A percentile compares a stretch with the other conserved stretches of the same genome.
Evolutionary conservation across 2,329 filamentous ascomycete genomes (phyloP).

Genomic region (Trichothecium sympodiale): DNA sequence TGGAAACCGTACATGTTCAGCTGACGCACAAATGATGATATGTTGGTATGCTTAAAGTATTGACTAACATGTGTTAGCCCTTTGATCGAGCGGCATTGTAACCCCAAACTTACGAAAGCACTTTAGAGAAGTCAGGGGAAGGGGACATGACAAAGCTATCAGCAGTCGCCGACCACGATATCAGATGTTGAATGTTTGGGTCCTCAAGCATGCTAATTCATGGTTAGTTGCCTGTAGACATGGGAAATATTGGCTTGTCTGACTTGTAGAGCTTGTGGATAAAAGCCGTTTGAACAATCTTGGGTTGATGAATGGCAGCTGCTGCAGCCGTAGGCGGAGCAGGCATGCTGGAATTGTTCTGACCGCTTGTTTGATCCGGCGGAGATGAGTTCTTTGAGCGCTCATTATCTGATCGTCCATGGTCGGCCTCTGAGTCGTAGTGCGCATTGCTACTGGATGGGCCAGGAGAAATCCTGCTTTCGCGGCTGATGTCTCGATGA

Average conservation of each 20-base stretch:
- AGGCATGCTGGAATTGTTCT: slow-evolving; percentile 30
- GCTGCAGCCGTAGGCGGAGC: slow-evolving; percentile 46
- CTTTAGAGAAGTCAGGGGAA: slow-evolving; percentile 94
- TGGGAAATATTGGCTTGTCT: slow-evolving; percentile 16
- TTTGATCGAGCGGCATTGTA: slow-evolving; percentile 5
- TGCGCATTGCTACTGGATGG: slow-evolving; percentile 33
- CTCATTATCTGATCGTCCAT: slow-evolving; percentile 12
- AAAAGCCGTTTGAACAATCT: slow-evolving; percentile 96
- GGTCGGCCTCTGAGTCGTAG: slow-evolving; percentile 28
- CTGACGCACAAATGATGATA: slow-evolving; percentile 95
- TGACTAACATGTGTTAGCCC: slow-evolving; percentile 44
- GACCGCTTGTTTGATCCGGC: slow-evolving; percentile 22
- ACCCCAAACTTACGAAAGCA: slow-evolving; percentile 63
- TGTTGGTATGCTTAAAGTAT: slow-evolving; percentile 99
- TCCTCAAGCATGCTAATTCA: slow-evolving; percentile 84
- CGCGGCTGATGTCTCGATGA: slow-evolving; percentile 40
- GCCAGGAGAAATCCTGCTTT: slow-evolving; percentile 48
- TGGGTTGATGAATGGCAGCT: slow-evolving; percentile 78
- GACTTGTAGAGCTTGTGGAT: slow-evolving; percentile 99
- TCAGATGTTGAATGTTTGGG: slow-evolving; percentile 81
- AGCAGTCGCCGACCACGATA: slow-evolving; percentile 87
- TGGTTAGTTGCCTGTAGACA: slow-evolving; percentile 11
- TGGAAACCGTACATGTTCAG: slow-evolving; percentile 99
- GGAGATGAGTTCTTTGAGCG: slow-evolving; percentile 24
- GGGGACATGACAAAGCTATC: slow-evolving; percentile 99